Evolutionary conservation across 805 yeast genomes (phyloP).

Genomic region (Cyberlindnera saturnus): DNA sequence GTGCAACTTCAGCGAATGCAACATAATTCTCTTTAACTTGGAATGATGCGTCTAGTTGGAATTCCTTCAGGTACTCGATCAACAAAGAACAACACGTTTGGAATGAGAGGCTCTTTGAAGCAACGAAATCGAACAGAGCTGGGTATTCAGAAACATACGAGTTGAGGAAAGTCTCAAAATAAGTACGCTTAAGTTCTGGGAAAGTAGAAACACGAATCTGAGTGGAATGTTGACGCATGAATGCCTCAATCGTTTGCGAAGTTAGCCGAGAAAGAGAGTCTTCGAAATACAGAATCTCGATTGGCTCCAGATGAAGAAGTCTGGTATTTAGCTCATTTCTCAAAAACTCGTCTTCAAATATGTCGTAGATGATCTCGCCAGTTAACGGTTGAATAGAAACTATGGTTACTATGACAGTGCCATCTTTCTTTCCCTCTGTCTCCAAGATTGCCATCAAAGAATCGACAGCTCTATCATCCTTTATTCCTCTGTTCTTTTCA

Average conservation of each 20-base stretch:
- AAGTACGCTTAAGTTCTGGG: conserved; percentile 10
- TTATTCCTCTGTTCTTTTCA: conserved; percentile 21
- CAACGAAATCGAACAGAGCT: conserved; percentile 25
- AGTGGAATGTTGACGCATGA: conserved; percentile 23
- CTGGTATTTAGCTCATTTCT: conserved; percentile 71
- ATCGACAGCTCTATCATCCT: conserved; percentile 29
- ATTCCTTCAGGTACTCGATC: conserved; percentile 53
- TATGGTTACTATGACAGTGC: conserved; percentile 30
- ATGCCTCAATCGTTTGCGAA: conserved; percentile 6
- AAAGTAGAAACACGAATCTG: conserved; percentile 13
- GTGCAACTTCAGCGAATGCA: conserved; percentile 41
- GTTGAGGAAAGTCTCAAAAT: conserved; percentile 12
- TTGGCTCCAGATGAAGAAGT: conserved; percentile 65
- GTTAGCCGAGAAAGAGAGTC: conserved; percentile 22
- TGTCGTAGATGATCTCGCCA: conserved; percentile 72
- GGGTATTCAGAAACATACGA: conserved; percentile 9
- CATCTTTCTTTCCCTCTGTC: not conserved
- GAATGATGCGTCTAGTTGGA: conserved; percentile 53
- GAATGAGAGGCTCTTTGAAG: conserved; percentile 16
- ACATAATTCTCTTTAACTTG: conserved; percentile 42
- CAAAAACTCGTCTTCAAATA: conserved; percentile 52
- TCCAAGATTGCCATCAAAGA: conserved; percentile 44
- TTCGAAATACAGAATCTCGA: conserved; percentile 57
- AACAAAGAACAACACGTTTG: conserved; percentile 41
- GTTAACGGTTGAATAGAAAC: conserved; percentile 66